Evolutionary conservation across 2,329 filamentous ascomycete species (phyloP), one percentile per base, ranked within the genome.

Genomic region (Rugonectria rugulosa): DNA sequence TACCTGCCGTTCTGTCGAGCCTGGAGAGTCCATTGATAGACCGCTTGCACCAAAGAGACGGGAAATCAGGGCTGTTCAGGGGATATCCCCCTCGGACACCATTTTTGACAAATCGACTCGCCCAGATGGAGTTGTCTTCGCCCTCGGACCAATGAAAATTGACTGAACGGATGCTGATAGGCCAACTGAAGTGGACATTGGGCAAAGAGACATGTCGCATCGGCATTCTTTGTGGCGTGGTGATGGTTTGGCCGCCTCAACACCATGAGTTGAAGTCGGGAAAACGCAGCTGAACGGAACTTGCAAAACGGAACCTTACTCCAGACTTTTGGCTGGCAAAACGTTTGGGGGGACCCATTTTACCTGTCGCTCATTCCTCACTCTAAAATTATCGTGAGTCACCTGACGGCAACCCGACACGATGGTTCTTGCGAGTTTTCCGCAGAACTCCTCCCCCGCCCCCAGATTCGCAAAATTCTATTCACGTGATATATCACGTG

Each of bases 301-400:
- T 32, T 34, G 34, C 20, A 9, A 26, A 14, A 15, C 7, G 17
- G 42, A 34, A 15, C 21, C 7, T 32, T 9, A 14, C 17, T 34
- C 29, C 15, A 24, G n/a, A n/a, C n/a, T n/a, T n/a, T n/a, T n/a
- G n/a, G n/a, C n/a, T n/a, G n/a, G n/a, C n/a, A n/a, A n/a, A n/a
- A 26, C 20, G 21, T 32, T 49, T 12, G 15, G 21, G 44, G 34
- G 21, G 46, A 50, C 47, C 47, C 47, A 43, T 34, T 50, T 50
- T 45, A 40, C 31, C 24, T 31, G 49, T 38, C 32, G 19, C 14
- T 40, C 41, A 21, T 42, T 34, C 26, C n/a, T 34, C 11, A 41
- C 46, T 47, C 32, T 50, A 52, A 43, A n/a, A 44, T 45, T 29
- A 44, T 45, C 38, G 31, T 43, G 27, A 34, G 36, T 53, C 24